phyloP scores from a whole-genome alignment of 257 asterid genomes.

The Solanum lignicaule region DNA sequence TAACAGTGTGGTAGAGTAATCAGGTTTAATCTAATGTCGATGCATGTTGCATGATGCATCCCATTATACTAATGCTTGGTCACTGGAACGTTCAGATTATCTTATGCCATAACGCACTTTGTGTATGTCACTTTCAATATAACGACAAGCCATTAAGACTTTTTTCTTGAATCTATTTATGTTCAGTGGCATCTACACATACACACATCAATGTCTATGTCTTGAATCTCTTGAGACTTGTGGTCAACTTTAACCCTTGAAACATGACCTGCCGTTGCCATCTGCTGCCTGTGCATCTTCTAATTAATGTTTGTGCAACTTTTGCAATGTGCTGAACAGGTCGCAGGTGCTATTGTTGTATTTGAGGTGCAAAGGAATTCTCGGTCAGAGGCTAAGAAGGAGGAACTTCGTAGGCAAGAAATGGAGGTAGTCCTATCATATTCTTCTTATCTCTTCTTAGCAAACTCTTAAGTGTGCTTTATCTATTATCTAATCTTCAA shows the following conservation, averaged over 20 bases:
- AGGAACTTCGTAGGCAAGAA: constrained; percentile 70
- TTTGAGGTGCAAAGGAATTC: constrained; percentile 92
- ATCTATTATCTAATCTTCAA: not conserved
- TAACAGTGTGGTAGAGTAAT: not conserved
- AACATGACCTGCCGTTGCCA: not conserved
- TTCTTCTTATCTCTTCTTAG: not conserved
- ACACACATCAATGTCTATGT: not conserved
- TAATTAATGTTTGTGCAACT: not conserved
- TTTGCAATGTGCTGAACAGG: constrained; percentile 32
- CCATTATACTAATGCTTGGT: not conserved
- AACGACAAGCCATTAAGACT: not conserved
- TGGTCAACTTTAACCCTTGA: not conserved
- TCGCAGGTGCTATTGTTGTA: constrained; percentile 66
- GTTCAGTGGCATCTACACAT: not conserved
- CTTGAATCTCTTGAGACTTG: not conserved
- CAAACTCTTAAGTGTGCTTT: not conserved
- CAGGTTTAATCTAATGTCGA: not conserved
- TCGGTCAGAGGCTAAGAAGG: constrained; percentile 91
- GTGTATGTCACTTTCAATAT: not conserved
- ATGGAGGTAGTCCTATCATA: constrained; percentile 41
- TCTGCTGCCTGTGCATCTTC: not conserved
- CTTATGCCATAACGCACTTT: not conserved
- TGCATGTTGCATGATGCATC: not conserved
- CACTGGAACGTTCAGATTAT: not conserved
- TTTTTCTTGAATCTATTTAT: not conserved